phyloP scores from a whole-genome alignment of 1,284 basidiomycete species.

The Quambalaria eucalypti region DNA sequence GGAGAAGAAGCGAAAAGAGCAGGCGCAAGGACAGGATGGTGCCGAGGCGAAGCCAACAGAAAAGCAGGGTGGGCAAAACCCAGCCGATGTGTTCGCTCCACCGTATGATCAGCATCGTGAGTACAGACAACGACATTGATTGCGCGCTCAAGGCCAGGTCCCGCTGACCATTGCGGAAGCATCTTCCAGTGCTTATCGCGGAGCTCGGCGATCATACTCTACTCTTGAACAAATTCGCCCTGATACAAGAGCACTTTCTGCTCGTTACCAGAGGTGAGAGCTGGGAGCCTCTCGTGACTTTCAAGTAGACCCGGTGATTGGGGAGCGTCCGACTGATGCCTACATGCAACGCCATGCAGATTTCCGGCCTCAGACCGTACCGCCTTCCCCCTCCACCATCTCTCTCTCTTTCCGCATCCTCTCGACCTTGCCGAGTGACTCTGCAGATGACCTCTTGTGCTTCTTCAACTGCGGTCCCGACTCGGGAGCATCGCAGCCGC shows the following conservation, averaged over 20 bases:
- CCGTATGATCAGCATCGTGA: conserved; percentile 39
- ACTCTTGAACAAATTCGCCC: conserved; percentile 42
- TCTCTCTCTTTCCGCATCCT: conserved; percentile 27
- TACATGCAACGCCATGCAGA: too few relatives aligned
- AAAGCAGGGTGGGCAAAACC: conserved; percentile 17
- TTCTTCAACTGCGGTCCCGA: conserved; percentile 43
- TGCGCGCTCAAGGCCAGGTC: not conserved
- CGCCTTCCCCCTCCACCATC: conserved; percentile 32
- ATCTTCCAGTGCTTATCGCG: not conserved
- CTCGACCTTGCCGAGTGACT: not conserved
- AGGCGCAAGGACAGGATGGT: conserved; percentile 3
- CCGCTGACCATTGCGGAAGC: not conserved
- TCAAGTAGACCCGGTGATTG: too few relatives aligned
- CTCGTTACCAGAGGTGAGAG: conserved; percentile 29
- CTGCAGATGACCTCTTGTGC: conserved; percentile 21
- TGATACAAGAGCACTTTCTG: conserved; percentile 40
- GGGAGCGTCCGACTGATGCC: too few relatives aligned
- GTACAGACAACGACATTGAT: conserved; percentile 23
- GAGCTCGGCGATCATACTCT: not conserved
- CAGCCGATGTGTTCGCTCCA: conserved; percentile 38
- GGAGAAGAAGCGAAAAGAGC: not conserved
- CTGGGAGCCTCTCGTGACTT: too few relatives aligned
- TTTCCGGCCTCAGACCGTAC: conserved; percentile 34
- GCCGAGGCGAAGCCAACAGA: not conserved
- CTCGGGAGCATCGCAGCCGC: conserved; percentile 36